These are phyloP conservation scores for Daldinia bambusicola DNA, from an alignment of 495 filamentous ascomycete genomes.

Conservation along the genomic window DNA sequence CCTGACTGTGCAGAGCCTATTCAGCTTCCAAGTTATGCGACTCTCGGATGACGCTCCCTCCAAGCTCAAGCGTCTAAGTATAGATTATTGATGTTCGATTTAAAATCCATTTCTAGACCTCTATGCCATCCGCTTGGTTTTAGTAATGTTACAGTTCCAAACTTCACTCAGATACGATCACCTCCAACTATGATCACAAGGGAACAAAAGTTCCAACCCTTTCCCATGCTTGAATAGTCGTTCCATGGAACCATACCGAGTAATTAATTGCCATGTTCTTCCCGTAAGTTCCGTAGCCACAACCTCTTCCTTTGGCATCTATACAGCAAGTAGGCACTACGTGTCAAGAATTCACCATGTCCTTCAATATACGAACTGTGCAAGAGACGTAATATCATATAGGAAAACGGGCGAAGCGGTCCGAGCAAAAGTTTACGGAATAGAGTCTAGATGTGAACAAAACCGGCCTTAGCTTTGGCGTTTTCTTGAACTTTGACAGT, in stretches of 20 bases:
- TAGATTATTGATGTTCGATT: not conserved
- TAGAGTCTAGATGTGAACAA: not conserved
- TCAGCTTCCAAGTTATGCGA: conserved; percentile 13
- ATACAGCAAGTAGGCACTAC: not conserved
- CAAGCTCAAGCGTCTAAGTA: conserved; percentile 11
- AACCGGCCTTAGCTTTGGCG: not conserved
- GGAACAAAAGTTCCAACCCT: not conserved
- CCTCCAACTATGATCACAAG: not conserved
- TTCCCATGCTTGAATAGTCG: not conserved
- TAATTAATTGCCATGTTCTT: not conserved
- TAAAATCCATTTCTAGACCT: not conserved
- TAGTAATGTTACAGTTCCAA: conserved; percentile 2
- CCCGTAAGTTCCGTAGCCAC: not conserved
- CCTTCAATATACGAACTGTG: not conserved
- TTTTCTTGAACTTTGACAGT: too few species aligned
- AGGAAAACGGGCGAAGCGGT: not conserved
- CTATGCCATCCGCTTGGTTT: not conserved
- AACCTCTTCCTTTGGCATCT: not conserved
- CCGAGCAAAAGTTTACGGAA: not conserved
- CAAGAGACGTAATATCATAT: not conserved
- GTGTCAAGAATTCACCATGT: not conserved
- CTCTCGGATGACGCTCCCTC: not conserved
- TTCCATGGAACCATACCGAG: not conserved
- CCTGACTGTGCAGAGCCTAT: not conserved
- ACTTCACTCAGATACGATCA: not conserved